phyloP scores from a whole-genome alignment of 129 eudicot species.

The Centaurea solstitialis region DNA sequence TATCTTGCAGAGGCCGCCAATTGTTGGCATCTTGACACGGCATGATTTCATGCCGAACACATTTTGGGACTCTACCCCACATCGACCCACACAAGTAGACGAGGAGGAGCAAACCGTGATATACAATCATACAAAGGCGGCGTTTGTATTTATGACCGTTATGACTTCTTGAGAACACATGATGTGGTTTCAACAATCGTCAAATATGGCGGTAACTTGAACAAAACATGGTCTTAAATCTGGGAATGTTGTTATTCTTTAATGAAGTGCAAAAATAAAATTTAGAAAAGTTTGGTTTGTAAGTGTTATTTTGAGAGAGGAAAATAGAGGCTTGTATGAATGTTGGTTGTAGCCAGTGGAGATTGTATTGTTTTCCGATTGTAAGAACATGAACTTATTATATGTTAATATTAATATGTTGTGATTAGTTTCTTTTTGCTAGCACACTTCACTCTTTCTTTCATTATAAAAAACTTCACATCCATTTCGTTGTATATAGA shows the following conservation, averaged over 20 bases:
- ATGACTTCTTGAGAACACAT: background rate
- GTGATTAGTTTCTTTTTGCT: background rate
- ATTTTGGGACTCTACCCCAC: constrained; percentile 85
- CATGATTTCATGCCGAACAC: constrained; percentile 95
- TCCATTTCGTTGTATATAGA: background rate
- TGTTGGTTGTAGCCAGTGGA: constrained; percentile 1
- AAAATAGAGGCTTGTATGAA: constrained; percentile 7
- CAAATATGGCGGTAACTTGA: constrained; percentile 6
- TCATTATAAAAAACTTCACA: background rate
- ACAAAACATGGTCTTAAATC: constrained; percentile 4
- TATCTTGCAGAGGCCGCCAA: constrained; percentile 75
- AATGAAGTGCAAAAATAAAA: constrained; percentile 18
- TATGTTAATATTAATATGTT: constrained; percentile 21
- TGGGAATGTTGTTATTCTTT: constrained; percentile 24
- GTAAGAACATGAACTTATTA: constrained; percentile 8
- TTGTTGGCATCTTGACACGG: constrained; percentile 89
- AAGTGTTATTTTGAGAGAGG: constrained; percentile 30
- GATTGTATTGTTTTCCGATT: constrained; percentile 1
- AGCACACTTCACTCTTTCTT: background rate
- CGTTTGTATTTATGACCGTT: background rate
- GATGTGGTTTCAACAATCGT: constrained; percentile 7
- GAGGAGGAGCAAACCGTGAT: background rate
- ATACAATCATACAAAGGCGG: background rate
- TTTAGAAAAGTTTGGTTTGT: constrained; percentile 2
- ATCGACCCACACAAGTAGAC: constrained; percentile 47